Evolutionary conservation across 495 filamentous ascomycete genomes (phyloP).

Genomic region (Aspergillus ellipticus): DNA sequence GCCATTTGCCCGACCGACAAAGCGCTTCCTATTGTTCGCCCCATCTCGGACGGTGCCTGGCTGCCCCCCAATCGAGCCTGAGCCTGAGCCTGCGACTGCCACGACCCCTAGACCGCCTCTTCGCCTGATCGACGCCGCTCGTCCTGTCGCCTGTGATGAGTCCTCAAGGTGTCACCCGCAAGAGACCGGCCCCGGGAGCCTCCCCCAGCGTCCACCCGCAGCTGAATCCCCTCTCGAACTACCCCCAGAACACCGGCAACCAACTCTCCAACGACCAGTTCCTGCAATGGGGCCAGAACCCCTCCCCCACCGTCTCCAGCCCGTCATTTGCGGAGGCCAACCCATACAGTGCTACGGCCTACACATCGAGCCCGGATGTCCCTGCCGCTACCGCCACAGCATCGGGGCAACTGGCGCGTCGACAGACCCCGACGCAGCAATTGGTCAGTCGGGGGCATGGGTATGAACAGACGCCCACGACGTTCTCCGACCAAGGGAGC

Average conservation of each 20-base stretch:
- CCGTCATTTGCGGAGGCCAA: slow-evolving; percentile 31
- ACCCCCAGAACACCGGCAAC: slow-evolving; percentile 27
- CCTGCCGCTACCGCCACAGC: slow-evolving; percentile 41
- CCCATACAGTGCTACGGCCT: slow-evolving; percentile 39
- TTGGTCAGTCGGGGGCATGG: slow-evolving; percentile 46
- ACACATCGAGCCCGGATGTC: slow-evolving; percentile 38
- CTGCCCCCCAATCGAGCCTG: background rate
- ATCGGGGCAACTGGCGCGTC: slow-evolving; percentile 65
- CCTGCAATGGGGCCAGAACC: slow-evolving; percentile 50
- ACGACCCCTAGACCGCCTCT: background rate
- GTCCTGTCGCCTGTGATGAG: slow-evolving; percentile 29
- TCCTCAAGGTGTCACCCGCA: slow-evolving; percentile 51
- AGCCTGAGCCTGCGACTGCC: background rate
- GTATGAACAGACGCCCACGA: slow-evolving; percentile 44
- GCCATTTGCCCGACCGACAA: slow-evolving; percentile 2
- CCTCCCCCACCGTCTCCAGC: slow-evolving; percentile 33
- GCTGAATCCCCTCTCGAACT: slow-evolving; percentile 32
- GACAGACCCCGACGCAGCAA: slow-evolving; percentile 55
- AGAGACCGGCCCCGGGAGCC: slow-evolving; percentile 71
- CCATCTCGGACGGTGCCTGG: background rate
- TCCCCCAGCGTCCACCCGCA: slow-evolving; percentile 54
- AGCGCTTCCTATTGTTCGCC: background rate
- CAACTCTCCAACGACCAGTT: slow-evolving; percentile 53
- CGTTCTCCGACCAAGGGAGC: slow-evolving; percentile 45
- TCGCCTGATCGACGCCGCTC: slow-evolving; percentile 4